These are phyloP conservation scores for Lactarius vividus DNA, from an alignment of 768 basidiomycete species.

Conservation along the genomic window DNA sequence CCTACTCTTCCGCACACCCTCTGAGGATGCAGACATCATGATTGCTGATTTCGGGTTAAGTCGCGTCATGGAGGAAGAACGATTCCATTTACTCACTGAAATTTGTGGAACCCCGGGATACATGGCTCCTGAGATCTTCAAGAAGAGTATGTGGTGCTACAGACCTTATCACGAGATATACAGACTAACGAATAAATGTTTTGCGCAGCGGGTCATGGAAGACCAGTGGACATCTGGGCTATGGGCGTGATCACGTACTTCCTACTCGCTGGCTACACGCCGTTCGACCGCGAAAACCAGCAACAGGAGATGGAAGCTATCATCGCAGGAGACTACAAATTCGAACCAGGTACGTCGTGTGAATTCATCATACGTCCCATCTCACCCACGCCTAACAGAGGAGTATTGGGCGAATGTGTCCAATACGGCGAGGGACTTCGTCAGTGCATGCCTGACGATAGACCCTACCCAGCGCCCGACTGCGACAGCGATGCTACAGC, in stretches of 20 bases:
- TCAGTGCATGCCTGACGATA: conserved; percentile 75
- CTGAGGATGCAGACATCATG: conserved; percentile 92
- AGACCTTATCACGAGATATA: neutral
- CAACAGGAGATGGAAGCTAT: conserved; percentile 95
- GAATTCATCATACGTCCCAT: neutral
- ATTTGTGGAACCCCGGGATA: conserved; percentile 96
- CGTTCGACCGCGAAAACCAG: conserved; percentile 90
- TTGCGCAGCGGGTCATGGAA: conserved; percentile 76
- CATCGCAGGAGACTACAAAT: conserved; percentile 88
- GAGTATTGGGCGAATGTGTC: conserved; percentile 91
- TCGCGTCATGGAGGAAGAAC: conserved; percentile 87
- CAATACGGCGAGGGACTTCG: conserved; percentile 78
- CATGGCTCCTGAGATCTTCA: conserved; percentile 97
- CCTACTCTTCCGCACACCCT: conserved; percentile 85
- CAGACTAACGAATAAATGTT: conserved; percentile 7
- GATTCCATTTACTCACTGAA: conserved; percentile 84
- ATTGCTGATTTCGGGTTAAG: conserved; percentile 96
- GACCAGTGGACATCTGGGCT: conserved; percentile 95
- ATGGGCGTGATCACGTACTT: conserved; percentile 99
- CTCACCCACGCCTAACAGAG: conserved; percentile 37
- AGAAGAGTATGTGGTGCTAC: conserved; percentile 61
- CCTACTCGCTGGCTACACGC: conserved; percentile 91
- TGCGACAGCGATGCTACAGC: conserved; percentile 66
- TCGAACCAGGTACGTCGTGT: conserved; percentile 56
- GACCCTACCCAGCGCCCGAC: conserved; percentile 82